These are phyloP conservation scores for Apophysomyces sp. DNA, from an alignment of 371 early-diverging fungal genomes.

Conservation along the genomic window DNA sequence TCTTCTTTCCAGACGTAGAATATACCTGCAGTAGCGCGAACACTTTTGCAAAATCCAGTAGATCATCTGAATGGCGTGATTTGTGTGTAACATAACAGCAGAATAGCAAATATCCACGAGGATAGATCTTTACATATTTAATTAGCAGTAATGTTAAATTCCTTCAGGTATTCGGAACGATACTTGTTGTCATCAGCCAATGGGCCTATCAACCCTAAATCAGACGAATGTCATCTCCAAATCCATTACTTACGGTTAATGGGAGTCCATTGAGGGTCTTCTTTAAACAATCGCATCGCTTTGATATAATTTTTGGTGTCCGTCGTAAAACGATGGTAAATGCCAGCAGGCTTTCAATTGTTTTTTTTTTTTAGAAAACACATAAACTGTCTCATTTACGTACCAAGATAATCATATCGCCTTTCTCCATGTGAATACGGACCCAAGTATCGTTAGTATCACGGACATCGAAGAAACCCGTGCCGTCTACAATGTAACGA, in stretches of 20 bases:
- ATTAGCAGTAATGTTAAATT: conserved; percentile 24
- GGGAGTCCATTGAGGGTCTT: conserved; percentile 93
- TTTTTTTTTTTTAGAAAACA: neutral
- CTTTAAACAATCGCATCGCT: conserved; percentile 93
- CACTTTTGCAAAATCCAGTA: too few relatives aligned
- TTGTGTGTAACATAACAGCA: neutral
- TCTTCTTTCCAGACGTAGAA: too few relatives aligned
- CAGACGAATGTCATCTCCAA: neutral
- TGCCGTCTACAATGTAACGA: conserved; percentile 86
- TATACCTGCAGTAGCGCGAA: too few relatives aligned
- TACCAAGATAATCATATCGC: conserved; percentile 90
- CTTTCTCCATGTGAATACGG: conserved; percentile 72
- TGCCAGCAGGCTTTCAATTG: conserved; percentile 80
- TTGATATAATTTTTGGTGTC: conserved; percentile 85
- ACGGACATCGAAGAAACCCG: conserved; percentile 89
- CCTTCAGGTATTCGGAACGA: conserved; percentile 33
- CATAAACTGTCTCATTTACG: conserved; percentile 1
- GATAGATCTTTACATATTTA: conserved; percentile 2
- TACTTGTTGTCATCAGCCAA: conserved; percentile 37
- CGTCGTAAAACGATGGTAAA: conserved; percentile 94
- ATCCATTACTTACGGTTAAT: conserved; percentile 70
- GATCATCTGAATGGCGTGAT: conserved; percentile 1
- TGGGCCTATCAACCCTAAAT: conserved; percentile 28
- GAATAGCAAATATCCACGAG: neutral
- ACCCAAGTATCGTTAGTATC: conserved; percentile 86